Evolutionary conservation across 257 asterid genomes (phyloP).

Genomic region (Galeopsis tetrahit): DNA sequence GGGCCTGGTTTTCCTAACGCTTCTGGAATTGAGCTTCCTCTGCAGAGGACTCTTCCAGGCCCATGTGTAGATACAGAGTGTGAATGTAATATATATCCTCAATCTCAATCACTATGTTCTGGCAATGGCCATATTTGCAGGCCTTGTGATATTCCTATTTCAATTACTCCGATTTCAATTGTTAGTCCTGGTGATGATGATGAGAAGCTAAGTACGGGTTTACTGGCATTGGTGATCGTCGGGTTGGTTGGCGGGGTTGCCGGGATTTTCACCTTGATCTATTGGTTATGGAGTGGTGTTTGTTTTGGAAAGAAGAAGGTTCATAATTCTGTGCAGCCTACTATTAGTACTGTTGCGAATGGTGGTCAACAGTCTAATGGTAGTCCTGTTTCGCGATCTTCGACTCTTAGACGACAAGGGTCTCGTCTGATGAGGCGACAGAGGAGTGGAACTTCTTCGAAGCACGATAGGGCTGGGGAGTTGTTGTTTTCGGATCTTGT

Average conservation of each 20-base stretch:
- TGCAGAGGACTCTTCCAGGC: slow-evolving; percentile 68
- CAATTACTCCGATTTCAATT: slow-evolving; percentile 21
- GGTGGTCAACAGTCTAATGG: slow-evolving; percentile 46
- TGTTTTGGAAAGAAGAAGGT: slow-evolving; percentile 81
- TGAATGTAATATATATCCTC: slow-evolving; percentile 68
- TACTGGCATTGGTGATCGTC: slow-evolving; percentile 63
- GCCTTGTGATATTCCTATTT: slow-evolving; percentile 56
- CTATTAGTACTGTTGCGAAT: slow-evolving; percentile 43
- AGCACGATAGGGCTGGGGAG: slow-evolving; percentile 80
- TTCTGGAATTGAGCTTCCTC: slow-evolving; percentile 54
- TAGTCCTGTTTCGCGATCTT: slow-evolving; percentile 71
- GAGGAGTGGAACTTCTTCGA: slow-evolving; percentile 81
- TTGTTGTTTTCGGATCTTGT: slow-evolving; percentile 62
- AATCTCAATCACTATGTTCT: slow-evolving; percentile 61
- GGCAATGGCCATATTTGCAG: slow-evolving; percentile 78
- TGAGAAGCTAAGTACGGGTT: slow-evolving; percentile 50
- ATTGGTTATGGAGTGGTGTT: slow-evolving; percentile 72
- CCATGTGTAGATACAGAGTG: slow-evolving; percentile 62
- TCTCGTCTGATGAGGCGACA: slow-evolving; percentile 82
- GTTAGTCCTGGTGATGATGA: slow-evolving; percentile 38
- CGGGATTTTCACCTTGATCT: slow-evolving; percentile 61
- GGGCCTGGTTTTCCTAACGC: slow-evolving; percentile 72
- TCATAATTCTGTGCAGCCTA: slow-evolving; percentile 87
- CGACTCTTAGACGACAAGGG: slow-evolving; percentile 82
- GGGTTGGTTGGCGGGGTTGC: slow-evolving; percentile 73